Conservation (phyloP, 1,284 basidiomycete genomes). For the Amylostereum areolatum region DNA sequence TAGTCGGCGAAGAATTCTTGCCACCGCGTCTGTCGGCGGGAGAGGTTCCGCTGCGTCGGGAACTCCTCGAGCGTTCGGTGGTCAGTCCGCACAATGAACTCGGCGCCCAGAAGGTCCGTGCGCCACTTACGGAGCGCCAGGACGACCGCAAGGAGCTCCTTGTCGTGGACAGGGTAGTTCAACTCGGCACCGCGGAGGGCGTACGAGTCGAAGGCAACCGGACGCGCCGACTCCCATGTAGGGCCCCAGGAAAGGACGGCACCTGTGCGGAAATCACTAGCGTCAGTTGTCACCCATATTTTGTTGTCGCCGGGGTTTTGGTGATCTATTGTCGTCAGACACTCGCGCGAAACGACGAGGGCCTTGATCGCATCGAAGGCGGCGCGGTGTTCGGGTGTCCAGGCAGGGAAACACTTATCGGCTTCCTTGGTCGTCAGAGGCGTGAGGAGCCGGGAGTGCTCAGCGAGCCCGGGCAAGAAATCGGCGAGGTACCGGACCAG, state of each 20-base stretch:
- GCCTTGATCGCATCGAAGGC: neutral
- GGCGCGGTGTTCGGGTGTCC: neutral
- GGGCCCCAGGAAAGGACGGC: constrained; percentile 16
- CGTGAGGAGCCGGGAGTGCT: constrained; percentile 13
- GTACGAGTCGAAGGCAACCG: constrained; percentile 20
- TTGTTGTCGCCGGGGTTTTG: constrained; percentile 4
- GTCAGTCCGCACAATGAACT: constrained; percentile 27
- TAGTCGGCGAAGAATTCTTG: constrained; percentile 25
- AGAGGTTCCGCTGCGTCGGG: constrained; percentile 25
- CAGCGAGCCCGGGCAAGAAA: neutral
- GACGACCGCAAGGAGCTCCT: constrained; percentile 24
- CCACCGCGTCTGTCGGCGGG: constrained; percentile 25
- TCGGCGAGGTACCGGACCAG: constrained; percentile 25
- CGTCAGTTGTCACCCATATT: constrained; percentile 16
- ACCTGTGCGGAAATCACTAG: constrained; percentile 14
- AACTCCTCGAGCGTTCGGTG: constrained; percentile 27
- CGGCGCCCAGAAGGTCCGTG: constrained; percentile 19
- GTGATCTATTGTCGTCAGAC: neutral
- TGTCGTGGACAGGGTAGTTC: constrained; percentile 25
- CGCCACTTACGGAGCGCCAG: constrained; percentile 22
- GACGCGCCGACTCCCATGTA: constrained; percentile 9
- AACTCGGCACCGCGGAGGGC: constrained; percentile 25
- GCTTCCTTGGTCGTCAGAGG: neutral
- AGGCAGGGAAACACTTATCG: neutral
- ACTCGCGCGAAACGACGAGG: neutral